phyloP scores from a whole-genome alignment of 1,284 basidiomycete species.

The Fomitopsis palustris region DNA sequence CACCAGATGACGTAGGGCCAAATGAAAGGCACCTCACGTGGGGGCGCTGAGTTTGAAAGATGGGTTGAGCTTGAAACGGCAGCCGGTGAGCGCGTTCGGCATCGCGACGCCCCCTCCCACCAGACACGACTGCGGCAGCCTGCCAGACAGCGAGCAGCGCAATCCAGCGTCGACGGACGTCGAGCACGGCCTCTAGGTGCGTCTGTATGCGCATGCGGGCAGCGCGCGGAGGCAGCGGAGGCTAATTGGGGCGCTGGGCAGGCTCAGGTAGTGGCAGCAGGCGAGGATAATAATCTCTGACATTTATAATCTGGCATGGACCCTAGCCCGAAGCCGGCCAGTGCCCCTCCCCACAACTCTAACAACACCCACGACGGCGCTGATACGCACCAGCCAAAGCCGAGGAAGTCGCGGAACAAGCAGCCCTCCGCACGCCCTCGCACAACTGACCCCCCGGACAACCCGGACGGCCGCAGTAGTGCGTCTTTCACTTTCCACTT shows the following conservation, averaged over 20 bases:
- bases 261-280: slow-evolving; percentile 1
- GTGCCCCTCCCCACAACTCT: slow-evolving; percentile 2
- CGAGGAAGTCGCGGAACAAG: slow-evolving; percentile 8
- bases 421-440: slow-evolving; percentile 1
- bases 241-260: neutral
- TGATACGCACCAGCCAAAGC: slow-evolving; percentile 4
- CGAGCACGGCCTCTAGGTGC: neutral
- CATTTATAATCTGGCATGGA: slow-evolving; percentile 15
- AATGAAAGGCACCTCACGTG: slow-evolving; percentile 10
- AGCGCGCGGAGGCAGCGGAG: neutral
- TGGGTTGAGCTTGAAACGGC: slow-evolving; percentile 10
- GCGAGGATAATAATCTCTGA: slow-evolving; percentile 8
- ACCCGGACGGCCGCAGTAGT: slow-evolving; percentile 6
- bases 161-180: neutral
- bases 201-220: neutral
- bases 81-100: neutral
- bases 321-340: slow-evolving; percentile 12
- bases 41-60: slow-evolving; percentile 7
- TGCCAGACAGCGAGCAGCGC: neutral
- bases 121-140: neutral
- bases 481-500: neutral
- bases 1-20: neutral
- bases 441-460: neutral
- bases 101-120: slow-evolving; percentile 3
- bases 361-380: slow-evolving; percentile 5